Base-by-base conservation (phyloP, 257 asterid genomes). In the Przewalskia tangutica region DNA sequence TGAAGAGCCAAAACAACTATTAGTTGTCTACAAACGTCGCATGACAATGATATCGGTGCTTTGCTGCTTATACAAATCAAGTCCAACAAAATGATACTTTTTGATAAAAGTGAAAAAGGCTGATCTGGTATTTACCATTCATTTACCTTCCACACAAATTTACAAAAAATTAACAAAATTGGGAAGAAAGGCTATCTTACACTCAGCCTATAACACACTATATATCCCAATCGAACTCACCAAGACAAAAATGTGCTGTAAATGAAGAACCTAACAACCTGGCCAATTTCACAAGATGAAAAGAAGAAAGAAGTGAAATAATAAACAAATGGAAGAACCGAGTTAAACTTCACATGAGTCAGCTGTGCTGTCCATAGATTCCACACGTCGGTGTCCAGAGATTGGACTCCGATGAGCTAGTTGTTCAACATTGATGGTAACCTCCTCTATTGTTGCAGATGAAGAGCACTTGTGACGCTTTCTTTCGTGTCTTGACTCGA, bases 291-390 rank as follows among this genome's bases (percentile, higher is more conserved):
- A 83, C 90, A 86, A 38, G 44, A 84, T 55, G 77, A 84, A 87
- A 84, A 80, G 36, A 18, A 59, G 65, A 32, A 40, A 78, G 66
- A 50, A 79, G 60, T 16, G 14, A 56, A 44, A 13, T 17, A 59
- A 40, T 48, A 60, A 82, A 84, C 68, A 51, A 77, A 81, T 77
- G 67, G 50, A 65, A 81, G 51, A 80, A 36, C 75, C 23, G 58
- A 80, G 56, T 85, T 77, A 95, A 71, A 90, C 90, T 77, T 90
- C 97, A 80, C 86, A 23, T 1, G 97, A 93, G 54, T 92, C 97
- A 58, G 90, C 86, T 23, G 83, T 87, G 89, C 97, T 93, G 82
- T 89, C 95, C 83, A 84, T 23, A 32, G 99, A 95, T 85, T 93
- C 97, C 5, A 58, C 89, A 38, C 95, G 88, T 81, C 83, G 83